These are phyloP conservation scores for Dothistroma septosporum DNA, from an alignment of 2,329 filamentous ascomycete species.

Conservation along the genomic window DNA sequence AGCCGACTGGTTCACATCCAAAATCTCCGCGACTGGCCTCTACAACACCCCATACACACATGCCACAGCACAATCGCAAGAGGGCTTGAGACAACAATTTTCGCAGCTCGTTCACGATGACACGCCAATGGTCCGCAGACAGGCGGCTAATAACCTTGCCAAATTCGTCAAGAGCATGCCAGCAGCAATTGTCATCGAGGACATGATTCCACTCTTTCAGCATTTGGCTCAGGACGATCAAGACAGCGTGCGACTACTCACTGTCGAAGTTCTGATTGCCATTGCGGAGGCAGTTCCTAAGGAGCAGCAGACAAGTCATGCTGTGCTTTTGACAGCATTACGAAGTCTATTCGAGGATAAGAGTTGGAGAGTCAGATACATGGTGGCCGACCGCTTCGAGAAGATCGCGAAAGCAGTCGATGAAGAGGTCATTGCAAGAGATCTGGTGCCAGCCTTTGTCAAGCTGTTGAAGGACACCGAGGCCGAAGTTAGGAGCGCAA, in stretches of 20 bases:
- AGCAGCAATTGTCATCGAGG: conserved; percentile 83
- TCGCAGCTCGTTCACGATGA: conserved; percentile 93
- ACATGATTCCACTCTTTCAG: conserved; percentile 99
- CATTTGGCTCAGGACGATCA: conserved; percentile 95
- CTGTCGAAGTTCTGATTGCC: conserved; percentile 91
- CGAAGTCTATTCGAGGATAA: conserved; percentile 96
- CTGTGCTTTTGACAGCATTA: conserved; percentile 82
- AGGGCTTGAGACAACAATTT: conserved; percentile 87
- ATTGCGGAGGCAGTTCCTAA: conserved; percentile 97
- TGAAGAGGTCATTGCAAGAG: conserved; percentile 88
- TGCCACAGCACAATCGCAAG: conserved; percentile 80
- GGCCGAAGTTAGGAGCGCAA: conserved; percentile 93
- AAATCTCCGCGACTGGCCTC: conserved; percentile 94
- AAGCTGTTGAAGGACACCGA: conserved; percentile 97
- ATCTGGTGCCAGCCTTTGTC: conserved; percentile 93
- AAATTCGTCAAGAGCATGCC: conserved; percentile 99
- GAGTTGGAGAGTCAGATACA: conserved; percentile 98
- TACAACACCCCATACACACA: conserved; percentile 93
- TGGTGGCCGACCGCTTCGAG: conserved; percentile 98
- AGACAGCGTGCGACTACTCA: conserved; percentile 92
- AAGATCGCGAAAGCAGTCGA: conserved; percentile 99
- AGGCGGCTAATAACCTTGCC: conserved; percentile 91
- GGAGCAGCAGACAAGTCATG: conserved; percentile 95
- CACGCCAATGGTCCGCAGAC: conserved; percentile 96
- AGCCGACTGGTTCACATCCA: conserved; percentile 99